Evolutionary conservation across 1,284 basidiomycete genomes (phyloP).

Genomic region (Ganoderma sp.): DNA sequence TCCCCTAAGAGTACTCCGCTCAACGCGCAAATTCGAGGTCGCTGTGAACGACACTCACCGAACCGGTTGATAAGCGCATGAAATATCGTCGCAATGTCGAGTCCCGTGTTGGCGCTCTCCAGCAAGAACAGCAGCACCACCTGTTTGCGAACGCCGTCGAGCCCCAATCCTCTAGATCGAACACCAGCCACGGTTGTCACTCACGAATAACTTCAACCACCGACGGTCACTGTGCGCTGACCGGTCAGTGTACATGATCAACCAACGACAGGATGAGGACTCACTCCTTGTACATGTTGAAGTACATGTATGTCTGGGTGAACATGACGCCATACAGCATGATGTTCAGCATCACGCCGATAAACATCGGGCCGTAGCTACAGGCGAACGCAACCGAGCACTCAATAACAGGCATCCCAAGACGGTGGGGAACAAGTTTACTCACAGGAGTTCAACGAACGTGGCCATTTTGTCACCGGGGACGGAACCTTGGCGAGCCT

Average conservation of each 20-base stretch:
- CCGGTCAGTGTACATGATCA: background rate
- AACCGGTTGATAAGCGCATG: slow-evolving; percentile 35
- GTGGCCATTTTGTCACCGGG: background rate
- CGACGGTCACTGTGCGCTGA: background rate
- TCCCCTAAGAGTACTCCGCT: background rate
- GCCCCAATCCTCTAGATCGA: background rate
- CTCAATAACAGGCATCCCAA: background rate
- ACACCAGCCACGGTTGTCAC: background rate
- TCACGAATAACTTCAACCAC: background rate
- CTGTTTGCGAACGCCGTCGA: background rate
- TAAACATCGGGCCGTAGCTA: background rate
- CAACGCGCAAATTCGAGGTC: background rate
- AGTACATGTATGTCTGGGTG: background rate
- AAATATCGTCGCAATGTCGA: slow-evolving; percentile 41
- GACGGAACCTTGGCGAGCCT: background rate
- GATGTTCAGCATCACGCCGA: background rate
- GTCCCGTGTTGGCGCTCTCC: slow-evolving; percentile 41
- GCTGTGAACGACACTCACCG: slow-evolving; percentile 3
- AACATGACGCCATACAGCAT: background rate
- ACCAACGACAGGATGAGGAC: background rate
- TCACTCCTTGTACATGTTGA: background rate
- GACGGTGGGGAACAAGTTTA: background rate
- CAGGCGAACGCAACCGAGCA: background rate
- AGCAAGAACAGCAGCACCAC: slow-evolving; percentile 36
- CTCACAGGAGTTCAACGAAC: background rate